Conservation (phyloP, 768 basidiomycete genomes). For the Rhodotorula graminis region DNA sequence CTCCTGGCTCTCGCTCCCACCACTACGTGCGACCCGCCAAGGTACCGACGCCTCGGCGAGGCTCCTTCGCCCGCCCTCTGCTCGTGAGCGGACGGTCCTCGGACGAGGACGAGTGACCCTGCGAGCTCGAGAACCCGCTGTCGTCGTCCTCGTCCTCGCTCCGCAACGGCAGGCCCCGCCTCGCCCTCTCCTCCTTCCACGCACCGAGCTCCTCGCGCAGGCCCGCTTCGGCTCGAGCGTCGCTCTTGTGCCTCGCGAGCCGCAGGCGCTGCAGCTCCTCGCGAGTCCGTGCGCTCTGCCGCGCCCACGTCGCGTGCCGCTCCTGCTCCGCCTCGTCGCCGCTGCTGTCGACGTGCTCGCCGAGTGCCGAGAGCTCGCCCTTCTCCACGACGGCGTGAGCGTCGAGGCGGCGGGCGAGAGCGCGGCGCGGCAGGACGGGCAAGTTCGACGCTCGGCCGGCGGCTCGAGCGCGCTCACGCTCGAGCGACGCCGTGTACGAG, state of each 20-base stretch:
- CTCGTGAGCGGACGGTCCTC: too few species aligned
- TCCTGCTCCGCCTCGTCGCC: background rate
- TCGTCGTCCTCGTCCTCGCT: background rate
- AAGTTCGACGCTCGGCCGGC: background rate
- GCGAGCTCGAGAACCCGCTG: background rate
- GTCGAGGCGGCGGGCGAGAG: background rate
- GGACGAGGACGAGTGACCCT: background rate
- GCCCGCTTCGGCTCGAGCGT: background rate
- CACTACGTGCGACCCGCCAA: too few species aligned
- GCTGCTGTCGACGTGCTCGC: background rate
- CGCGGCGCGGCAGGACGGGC: background rate
- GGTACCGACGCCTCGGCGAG: slow-evolving; percentile 13
- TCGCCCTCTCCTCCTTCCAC: background rate
- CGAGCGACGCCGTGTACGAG: too few species aligned
- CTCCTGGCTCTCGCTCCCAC: too few species aligned
- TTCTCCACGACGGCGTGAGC: background rate
- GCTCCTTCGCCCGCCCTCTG: background rate
- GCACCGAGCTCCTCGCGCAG: background rate
- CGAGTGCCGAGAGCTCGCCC: background rate
- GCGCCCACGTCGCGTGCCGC: background rate
- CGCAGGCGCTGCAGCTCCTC: background rate
- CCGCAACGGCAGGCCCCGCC: background rate
- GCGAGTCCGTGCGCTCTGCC: background rate
- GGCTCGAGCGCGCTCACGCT: too few species aligned
- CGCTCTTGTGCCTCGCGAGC: background rate